phyloP scores from a whole-genome alignment of 177 flowering plant genomes.

The Vitis hybrid region DNA sequence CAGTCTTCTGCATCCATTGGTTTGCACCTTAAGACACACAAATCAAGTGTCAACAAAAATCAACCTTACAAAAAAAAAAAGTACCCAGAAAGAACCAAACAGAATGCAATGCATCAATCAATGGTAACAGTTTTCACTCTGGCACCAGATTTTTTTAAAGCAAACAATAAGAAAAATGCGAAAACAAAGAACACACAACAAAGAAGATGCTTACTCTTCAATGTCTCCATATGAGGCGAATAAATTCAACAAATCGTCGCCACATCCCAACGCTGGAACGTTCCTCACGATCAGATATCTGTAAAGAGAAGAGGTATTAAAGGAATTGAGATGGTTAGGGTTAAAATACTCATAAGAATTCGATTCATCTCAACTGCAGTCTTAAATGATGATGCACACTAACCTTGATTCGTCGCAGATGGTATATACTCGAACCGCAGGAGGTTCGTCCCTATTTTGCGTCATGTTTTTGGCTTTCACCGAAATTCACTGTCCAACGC shows the following conservation, averaged over 20 bases:
- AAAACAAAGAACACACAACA: background rate
- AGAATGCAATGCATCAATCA: background rate
- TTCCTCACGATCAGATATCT: slow-evolving; percentile 86
- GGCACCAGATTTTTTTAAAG: too few relatives aligned
- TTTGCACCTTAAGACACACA: slow-evolving; percentile 50
- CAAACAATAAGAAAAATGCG: background rate
- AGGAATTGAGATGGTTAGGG: background rate
- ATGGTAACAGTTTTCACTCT: too few relatives aligned
- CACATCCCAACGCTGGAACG: slow-evolving; percentile 87
- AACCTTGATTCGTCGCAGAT: slow-evolving; percentile 96
- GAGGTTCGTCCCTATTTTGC: slow-evolving; percentile 64
- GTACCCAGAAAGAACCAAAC: background rate
- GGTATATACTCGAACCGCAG: slow-evolving; percentile 89
- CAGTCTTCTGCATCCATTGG: slow-evolving; percentile 97
- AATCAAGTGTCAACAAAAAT: background rate
- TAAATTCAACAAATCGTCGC: slow-evolving; percentile 61
- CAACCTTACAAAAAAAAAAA: background rate
- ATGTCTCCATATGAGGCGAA: slow-evolving; percentile 79
- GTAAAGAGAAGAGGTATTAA: background rate
- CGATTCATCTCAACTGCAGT: background rate
- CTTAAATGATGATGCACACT: background rate
- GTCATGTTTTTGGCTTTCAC: slow-evolving; percentile 34
- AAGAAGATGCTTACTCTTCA: slow-evolving; percentile 59
- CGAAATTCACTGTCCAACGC: too few relatives aligned
- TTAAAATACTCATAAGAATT: background rate